These are phyloP conservation scores for Gentiana dahurica DNA, from an alignment of 257 asterid species.

Conservation along the genomic window DNA sequence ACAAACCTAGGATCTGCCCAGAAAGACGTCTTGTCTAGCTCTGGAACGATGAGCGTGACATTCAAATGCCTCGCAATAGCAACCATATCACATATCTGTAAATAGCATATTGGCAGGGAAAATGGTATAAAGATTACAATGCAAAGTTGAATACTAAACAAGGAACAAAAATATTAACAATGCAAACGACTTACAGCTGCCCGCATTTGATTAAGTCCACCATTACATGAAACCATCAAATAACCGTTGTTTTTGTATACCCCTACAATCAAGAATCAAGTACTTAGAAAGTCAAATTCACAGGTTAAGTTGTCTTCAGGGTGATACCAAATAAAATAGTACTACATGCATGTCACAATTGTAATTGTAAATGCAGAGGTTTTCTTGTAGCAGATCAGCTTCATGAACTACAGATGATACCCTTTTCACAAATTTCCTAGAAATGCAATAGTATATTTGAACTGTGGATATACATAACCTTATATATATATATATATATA, in stretches of 20 bases:
- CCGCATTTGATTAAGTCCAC: conserved; percentile 98
- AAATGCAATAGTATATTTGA: too few relatives aligned
- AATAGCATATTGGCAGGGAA: conserved; percentile 7
- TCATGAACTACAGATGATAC: too few relatives aligned
- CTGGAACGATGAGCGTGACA: conserved; percentile 89
- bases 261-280: conserved; percentile 27
- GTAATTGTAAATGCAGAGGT: too few relatives aligned
- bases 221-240: conserved; percentile 93
- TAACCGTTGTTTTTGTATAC: conserved; percentile 94
- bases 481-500: too few relatives aligned
- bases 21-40: conserved; percentile 92
- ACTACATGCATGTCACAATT: too few relatives aligned
- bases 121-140: neutral
- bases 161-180: neutral
- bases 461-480: too few relatives aligned
- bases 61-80: conserved; percentile 87
- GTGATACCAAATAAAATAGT: too few relatives aligned
- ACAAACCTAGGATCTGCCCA: conserved; percentile 97
- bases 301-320: too few relatives aligned
- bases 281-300: too few relatives aligned
- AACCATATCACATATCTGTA: conserved; percentile 96
- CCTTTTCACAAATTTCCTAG: too few relatives aligned
- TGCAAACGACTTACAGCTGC: conserved; percentile 61
- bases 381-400: too few relatives aligned
- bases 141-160: too few relatives aligned